Evolutionary conservation across 345 rosid genomes (phyloP), one percentile per base, ranked within the genome.

Genomic region (Excoecaria agallocha): DNA sequence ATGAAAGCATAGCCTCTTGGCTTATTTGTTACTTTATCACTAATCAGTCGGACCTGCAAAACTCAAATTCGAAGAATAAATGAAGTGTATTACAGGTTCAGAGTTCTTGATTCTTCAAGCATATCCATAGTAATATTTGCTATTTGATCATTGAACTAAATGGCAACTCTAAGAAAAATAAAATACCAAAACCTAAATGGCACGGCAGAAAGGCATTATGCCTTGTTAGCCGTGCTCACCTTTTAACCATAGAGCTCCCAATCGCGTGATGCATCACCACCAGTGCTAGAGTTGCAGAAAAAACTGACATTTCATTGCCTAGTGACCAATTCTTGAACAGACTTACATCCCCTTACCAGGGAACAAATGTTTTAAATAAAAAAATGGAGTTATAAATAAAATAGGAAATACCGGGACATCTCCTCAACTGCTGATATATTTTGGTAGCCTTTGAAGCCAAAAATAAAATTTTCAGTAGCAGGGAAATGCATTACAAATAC

Each of bases 341-440:
- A 89, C 86, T 87, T 87, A 83, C 73, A 70, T 88, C 97, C 98
- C 98, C 98, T 95, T 95, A 95, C 99, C 99, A 93, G 96, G 98
- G 96, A 85, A 79, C 64, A 77, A 71, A 74, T 81, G 82, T 85
- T 90, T 85, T 72, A 69, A 79, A 76, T 45, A 75, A 73, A 52
- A 76, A 74, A 71, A 78, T 70, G 82, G 71, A 84, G 78, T 75
- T 72, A 81, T 64, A 74, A 63, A 77, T 72, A 79, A 85, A 65
- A 71, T 73, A 81, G 79, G 77, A 78, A 68, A 86, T 88, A 93
- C 96, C 98, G 89, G 90, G 79, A 80, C 87, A 91, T 82, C 96
- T 89, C 90, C 92, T 80, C 85, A 88, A 89, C 80, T 70, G 90
- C 93, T 74, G 93, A 83, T 84, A 84, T 82, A 85, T 89, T 89